These are phyloP conservation scores for Mimosa bimucronata DNA, from an alignment of 306 rosid genomes.

Conservation along the genomic window DNA sequence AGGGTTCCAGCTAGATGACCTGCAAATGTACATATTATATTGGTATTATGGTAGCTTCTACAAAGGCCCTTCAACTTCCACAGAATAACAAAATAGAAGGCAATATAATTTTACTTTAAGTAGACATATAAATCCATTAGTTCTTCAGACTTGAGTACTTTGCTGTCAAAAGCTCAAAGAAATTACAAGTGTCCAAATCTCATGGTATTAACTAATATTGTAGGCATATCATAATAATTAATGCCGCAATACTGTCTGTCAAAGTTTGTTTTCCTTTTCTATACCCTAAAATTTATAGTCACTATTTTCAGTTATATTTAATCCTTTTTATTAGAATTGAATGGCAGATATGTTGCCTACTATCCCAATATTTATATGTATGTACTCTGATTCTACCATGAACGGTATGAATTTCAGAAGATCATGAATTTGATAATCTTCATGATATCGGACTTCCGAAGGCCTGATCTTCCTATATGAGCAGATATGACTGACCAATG, in stretches of 20 bases:
- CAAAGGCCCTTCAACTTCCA: slow-evolving; percentile 16
- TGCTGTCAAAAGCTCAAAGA: slow-evolving; percentile 25
- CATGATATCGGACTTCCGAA: neutral
- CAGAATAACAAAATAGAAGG: slow-evolving; percentile 14
- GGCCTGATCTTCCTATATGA: neutral
- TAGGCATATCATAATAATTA: neutral
- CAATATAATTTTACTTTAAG: neutral
- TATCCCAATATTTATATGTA: too few relatives aligned
- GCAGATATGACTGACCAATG: neutral
- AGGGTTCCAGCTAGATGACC: slow-evolving; percentile 89
- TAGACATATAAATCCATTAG: neutral
- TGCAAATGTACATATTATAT: slow-evolving; percentile 47
- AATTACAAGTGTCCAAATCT: neutral
- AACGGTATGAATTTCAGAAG: neutral
- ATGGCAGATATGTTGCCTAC: too few relatives aligned
- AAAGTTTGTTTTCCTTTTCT: neutral
- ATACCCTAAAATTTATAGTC: neutral
- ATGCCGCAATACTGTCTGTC: neutral
- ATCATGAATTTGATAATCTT: neutral
- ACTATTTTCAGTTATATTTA: neutral
- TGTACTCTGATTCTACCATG: neutral
- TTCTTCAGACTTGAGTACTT: slow-evolving; percentile 13
- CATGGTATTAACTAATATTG: neutral
- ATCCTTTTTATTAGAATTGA: neutral
- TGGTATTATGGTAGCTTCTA: slow-evolving; percentile 22